Percentiles rank a stretch among this genome's conserved stretches.
These are phyloP conservation scores for Ascochyta clinopodiicola DNA, from an alignment of 2,329 filamentous ascomycete species.

Conservation along the genomic window DNA sequence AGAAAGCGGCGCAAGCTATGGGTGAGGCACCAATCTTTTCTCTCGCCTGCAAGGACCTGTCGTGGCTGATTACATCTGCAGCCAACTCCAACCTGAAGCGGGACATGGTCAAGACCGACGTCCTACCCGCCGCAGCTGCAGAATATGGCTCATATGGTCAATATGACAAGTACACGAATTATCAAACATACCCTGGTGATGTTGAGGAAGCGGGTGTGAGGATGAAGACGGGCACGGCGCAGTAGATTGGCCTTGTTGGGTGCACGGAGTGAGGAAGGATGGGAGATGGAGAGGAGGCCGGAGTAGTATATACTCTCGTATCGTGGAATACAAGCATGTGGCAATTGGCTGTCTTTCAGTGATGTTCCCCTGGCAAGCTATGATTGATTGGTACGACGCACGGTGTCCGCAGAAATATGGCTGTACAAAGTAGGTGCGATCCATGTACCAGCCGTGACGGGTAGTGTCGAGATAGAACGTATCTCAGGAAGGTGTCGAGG, in stretches of 20 bases:
- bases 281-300: neutral
- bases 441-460: too few relatives aligned
- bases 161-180: slow-evolving; percentile 5
- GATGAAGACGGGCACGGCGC: neutral
- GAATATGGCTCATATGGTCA: slow-evolving; percentile 14
- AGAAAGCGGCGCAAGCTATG: slow-evolving; percentile 2
- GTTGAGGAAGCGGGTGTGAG: slow-evolving; percentile 12
- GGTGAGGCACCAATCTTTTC: neutral
- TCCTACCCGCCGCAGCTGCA: slow-evolving; percentile 3
- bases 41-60: too few relatives aligned
- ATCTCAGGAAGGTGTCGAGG: too few relatives aligned
- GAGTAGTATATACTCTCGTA: neutral
- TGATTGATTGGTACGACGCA: too few relatives aligned
- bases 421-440: too few relatives aligned
- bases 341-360: too few relatives aligned
- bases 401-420: too few relatives aligned
- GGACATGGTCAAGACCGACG: neutral
- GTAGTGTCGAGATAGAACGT: too few relatives aligned
- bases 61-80: neutral
- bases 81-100: slow-evolving; percentile 4
- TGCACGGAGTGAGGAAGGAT: neutral
- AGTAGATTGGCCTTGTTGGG: neutral
- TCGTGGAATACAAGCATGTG: too few relatives aligned
- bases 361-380: too few relatives aligned
- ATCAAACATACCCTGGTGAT: slow-evolving; percentile 2